phyloP scores from a whole-genome alignment of 2,329 filamentous ascomycete species.

The Fusarium sublunatum region DNA sequence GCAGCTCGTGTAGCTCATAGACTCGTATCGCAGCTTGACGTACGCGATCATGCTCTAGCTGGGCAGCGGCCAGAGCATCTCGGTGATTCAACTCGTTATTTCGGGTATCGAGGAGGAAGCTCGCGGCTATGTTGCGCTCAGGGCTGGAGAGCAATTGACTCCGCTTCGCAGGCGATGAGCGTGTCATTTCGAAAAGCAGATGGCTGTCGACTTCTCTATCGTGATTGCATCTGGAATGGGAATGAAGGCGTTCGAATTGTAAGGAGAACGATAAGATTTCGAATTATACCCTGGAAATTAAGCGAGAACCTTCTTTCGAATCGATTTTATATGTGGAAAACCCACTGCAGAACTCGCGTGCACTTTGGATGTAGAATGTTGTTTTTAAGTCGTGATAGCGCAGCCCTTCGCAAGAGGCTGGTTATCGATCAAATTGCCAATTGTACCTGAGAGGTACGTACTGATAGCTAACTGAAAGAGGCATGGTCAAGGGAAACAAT shows the following conservation, averaged over 20 bases:
- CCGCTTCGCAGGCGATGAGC: slow-evolving; percentile 56
- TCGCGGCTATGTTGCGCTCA: slow-evolving; percentile 62
- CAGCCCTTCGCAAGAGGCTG: slow-evolving; percentile 37
- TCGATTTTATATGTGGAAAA: background rate
- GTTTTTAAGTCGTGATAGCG: slow-evolving; percentile 39
- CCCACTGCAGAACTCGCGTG: slow-evolving; percentile 7
- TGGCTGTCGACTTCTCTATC: slow-evolving; percentile 34
- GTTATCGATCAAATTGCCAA: slow-evolving; percentile 36
- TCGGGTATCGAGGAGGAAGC: slow-evolving; percentile 70
- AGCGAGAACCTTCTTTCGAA: background rate
- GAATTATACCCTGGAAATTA: background rate
- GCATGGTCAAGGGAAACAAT: background rate
- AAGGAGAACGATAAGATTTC: background rate
- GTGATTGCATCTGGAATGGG: slow-evolving; percentile 33
- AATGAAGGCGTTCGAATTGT: background rate
- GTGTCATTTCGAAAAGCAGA: slow-evolving; percentile 53
- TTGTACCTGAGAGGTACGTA: slow-evolving; percentile 31
- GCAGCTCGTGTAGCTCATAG: slow-evolving; percentile 60
- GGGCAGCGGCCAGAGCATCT: slow-evolving; percentile 73
- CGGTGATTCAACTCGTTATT: slow-evolving; percentile 72
- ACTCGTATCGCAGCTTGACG: slow-evolving; percentile 62
- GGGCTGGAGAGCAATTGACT: slow-evolving; percentile 57
- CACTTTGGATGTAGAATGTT: slow-evolving; percentile 18
- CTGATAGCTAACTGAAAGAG: slow-evolving; percentile 8
- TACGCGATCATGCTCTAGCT: slow-evolving; percentile 74